Evolutionary conservation across 306 rosid species (phyloP), one percentile per base, ranked within the genome.

Genomic region (Prunus campanulata): DNA sequence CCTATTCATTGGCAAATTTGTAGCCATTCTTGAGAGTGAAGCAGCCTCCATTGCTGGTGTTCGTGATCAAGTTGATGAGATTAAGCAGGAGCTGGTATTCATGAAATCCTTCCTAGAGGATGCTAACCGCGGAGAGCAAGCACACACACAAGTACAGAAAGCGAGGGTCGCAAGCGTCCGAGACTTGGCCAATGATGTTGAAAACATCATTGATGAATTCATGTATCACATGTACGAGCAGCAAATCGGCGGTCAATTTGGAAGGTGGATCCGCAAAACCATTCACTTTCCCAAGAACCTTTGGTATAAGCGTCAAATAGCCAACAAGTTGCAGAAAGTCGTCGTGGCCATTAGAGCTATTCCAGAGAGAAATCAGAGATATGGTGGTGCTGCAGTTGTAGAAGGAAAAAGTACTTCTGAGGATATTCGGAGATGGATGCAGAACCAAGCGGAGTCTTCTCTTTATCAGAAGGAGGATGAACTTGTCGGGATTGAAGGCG

Each of bases 91-190:
- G 68, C 48, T 77, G 5, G 7, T 1, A 9, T 4, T 27, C 56
- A 77, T 68, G 74, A 56, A 11, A 68, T 54, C 74, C 29, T 77
- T 44, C 65, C 3, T 77, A 60, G 9, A 66, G 2, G 75, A 57
- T 59, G 61, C 20, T 5, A 52, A 55, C 0, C 2, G 39, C 27
- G 44, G 27, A 25, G 27, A 25, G 27, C 27, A 25, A 25, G 27
- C 27, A 1, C 50, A 18, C 20, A 0, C 4, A 19, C 30, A 9
- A 18, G 69, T n/a, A 8, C 75, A 46, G 27, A 9, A 68, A 57
- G 29, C 29, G 0, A 46, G 74, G 68, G 39, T 68, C 1, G 66
- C 59, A 51, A n/a, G 65, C 4, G 16, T 77, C 2, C 5, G 48
- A 24, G 74, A 67, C 8, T 11, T 77, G 57, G 52, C 49, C 4